Evolutionary conservation across 441 rosid genomes (phyloP).

Genomic region (Euphorbia schlechtendalii): DNA sequence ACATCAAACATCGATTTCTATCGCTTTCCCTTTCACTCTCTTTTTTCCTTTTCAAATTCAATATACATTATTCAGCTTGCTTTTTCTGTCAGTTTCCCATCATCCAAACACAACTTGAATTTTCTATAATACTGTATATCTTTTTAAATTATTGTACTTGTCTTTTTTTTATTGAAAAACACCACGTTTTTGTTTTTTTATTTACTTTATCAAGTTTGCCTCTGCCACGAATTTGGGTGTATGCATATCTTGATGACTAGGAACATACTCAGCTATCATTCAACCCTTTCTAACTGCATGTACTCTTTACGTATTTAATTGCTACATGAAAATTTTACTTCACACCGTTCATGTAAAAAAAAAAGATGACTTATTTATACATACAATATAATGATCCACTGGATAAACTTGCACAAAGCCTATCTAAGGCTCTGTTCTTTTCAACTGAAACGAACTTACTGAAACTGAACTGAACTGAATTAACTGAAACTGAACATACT

Average conservation of each 20-base stretch:
- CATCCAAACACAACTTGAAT: neutral
- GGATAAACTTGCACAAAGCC: too few relatives aligned
- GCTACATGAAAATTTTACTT: too few relatives aligned
- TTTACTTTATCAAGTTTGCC: neutral
- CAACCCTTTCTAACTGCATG: too few relatives aligned
- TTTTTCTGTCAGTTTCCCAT: neutral
- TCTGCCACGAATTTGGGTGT: neutral
- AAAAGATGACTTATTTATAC: too few relatives aligned
- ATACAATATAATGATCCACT: too few relatives aligned
- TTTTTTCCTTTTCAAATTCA: too few relatives aligned
- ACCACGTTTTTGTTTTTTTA: neutral
- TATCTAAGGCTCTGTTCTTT: too few relatives aligned
- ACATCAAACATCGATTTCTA: neutral
- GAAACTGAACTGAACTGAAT: too few relatives aligned
- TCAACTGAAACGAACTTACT: too few relatives aligned
- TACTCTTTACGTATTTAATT: too few relatives aligned
- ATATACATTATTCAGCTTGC: neutral
- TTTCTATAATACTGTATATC: neutral
- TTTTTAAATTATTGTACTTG: neutral
- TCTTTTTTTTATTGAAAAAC: neutral
- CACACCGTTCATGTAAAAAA: too few relatives aligned
- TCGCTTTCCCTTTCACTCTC: neutral
- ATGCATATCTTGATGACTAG: slow-evolving; percentile 1
- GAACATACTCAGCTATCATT: neutral
- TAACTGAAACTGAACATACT: too few relatives aligned